Conservation (phyloP, 179 eudicot genomes). For the Dionaea muscipula region DNA sequence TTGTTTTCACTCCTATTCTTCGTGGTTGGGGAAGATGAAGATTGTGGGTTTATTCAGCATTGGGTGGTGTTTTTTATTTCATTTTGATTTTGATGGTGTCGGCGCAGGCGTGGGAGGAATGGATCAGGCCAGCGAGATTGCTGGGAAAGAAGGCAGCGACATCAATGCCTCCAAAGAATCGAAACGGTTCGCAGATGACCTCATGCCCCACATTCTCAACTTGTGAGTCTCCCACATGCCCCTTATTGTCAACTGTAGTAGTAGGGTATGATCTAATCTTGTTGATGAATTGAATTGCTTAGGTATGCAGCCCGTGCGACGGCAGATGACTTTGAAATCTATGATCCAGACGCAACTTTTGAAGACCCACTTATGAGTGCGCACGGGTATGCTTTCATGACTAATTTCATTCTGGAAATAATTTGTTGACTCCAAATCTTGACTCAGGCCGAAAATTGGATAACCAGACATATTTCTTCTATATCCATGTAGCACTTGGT, state of each 20-base stretch:
- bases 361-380: conserved; percentile 88
- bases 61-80: background rate
- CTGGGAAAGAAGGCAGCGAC: conserved; percentile 6
- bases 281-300: conserved; percentile 10
- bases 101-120: conserved; percentile 10
- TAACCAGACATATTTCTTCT: too few relatives aligned
- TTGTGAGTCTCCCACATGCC: conserved; percentile 25
- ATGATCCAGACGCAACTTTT: conserved; percentile 61
- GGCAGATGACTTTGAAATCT: conserved; percentile 58
- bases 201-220: conserved; percentile 45
- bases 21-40: background rate
- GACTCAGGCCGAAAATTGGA: too few relatives aligned
- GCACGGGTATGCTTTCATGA: conserved; percentile 36
- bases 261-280: background rate
- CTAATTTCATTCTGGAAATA: background rate
- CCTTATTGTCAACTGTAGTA: background rate
- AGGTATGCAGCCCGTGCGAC: conserved; percentile 57
- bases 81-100: background rate
- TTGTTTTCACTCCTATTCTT: background rate
- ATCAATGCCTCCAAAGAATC: conserved; percentile 12
- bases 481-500: too few relatives aligned
- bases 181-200: conserved; percentile 20
- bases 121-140: conserved; percentile 12
- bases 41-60: too few relatives aligned
- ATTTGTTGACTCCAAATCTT: background rate